Conservation (phyloP, 2,329 filamentous ascomycete genomes). For the Alternaria ventricosa region DNA sequence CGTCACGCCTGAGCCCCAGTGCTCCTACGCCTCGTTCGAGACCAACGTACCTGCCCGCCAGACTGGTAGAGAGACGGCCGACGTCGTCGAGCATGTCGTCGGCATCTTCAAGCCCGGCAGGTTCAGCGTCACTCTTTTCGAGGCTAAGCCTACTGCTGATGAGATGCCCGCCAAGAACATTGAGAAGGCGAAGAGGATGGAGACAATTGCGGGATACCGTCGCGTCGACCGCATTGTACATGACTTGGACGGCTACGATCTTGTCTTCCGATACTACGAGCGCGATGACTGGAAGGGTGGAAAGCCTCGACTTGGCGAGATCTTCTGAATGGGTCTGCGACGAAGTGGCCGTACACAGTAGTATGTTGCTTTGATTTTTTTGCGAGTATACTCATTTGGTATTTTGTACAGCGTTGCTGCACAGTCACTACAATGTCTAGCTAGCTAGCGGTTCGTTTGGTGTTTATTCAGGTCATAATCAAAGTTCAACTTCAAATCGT, state of each 20-base stretch:
- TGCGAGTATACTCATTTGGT: background rate
- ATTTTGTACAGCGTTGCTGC: background rate
- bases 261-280: conserved; percentile 97
- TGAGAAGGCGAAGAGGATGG: conserved; percentile 64
- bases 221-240: conserved; percentile 95
- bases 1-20: conserved; percentile 95
- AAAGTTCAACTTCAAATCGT: background rate
- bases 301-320: conserved; percentile 67
- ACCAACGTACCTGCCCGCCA: conserved; percentile 94
- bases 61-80: conserved; percentile 84
- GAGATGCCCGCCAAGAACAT: conserved; percentile 38
- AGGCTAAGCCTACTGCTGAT: conserved; percentile 72
- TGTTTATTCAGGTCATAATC: background rate
- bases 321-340: background rate
- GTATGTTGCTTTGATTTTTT: background rate
- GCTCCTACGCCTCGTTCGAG: conserved; percentile 97
- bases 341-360: background rate
- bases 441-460: background rate
- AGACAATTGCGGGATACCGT: conserved; percentile 83
- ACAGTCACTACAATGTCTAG: conserved; percentile 9
- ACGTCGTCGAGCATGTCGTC: conserved; percentile 92
- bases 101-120: conserved; percentile 96
- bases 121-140: conserved; percentile 96
- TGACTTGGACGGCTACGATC: conserved; percentile 94
- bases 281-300: conserved; percentile 79